Evolutionary conservation across 2,329 filamentous ascomycete genomes (phyloP).

Genomic region (Fusarium chaquense): DNA sequence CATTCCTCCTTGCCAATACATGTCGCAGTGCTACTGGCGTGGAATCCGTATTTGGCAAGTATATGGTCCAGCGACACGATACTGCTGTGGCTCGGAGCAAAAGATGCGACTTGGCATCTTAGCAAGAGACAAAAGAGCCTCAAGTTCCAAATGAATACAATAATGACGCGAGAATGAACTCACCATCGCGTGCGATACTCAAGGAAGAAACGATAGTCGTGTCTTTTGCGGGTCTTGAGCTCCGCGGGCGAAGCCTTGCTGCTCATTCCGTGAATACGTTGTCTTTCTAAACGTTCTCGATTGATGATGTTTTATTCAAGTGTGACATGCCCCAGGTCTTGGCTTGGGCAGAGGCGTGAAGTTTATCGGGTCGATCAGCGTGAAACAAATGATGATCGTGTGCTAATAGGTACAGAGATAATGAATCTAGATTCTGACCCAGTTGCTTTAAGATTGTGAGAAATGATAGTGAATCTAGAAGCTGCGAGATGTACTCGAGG

Average conservation of each 20-base stretch:
- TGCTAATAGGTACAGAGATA: neutral
- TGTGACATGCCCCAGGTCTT: constrained; percentile 5
- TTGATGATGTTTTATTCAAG: neutral
- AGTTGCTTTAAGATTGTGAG: constrained; percentile 2
- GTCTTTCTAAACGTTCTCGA: constrained; percentile 12
- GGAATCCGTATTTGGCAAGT: constrained; percentile 18
- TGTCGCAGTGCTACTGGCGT: constrained; percentile 14
- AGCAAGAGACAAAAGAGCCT: neutral
- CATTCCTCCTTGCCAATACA: constrained; percentile 12
- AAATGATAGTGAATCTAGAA: constrained; percentile 5
- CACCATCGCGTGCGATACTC: constrained; percentile 91
- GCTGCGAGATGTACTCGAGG: neutral
- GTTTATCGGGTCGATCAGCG: constrained; percentile 17
- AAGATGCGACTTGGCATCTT: neutral
- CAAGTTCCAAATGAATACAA: neutral
- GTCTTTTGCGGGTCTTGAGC: constrained; percentile 72
- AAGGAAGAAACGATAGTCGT: constrained; percentile 81
- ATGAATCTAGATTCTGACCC: constrained; percentile 24
- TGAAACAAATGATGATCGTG: constrained; percentile 7
- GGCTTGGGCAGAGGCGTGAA: constrained; percentile 27
- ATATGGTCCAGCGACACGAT: constrained; percentile 1
- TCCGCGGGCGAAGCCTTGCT: constrained; percentile 38
- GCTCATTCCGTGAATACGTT: constrained; percentile 26
- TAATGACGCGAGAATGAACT: constrained; percentile 37
- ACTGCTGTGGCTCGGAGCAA: neutral